Percentiles rank a stretch among this genome's conserved stretches.
phyloP scores from a whole-genome alignment of 257 asterid genomes.

The Plantago elongata region DNA sequence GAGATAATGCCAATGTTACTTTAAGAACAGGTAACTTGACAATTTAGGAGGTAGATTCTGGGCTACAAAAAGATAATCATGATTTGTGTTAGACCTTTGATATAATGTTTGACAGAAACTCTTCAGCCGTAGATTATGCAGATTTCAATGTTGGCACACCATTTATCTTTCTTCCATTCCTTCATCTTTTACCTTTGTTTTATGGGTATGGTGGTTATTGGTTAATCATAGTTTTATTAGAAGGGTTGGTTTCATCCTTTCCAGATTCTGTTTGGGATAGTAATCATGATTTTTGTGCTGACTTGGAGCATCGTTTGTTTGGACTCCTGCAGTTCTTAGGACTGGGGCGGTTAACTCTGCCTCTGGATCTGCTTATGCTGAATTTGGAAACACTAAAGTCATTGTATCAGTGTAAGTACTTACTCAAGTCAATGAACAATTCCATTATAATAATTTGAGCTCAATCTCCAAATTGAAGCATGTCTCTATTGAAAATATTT shows the following conservation, averaged over 20 bases:
- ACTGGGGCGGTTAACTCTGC: slow-evolving; percentile 93
- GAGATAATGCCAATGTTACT: too few relatives aligned
- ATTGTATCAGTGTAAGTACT: slow-evolving; percentile 90
- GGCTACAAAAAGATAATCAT: too few relatives aligned
- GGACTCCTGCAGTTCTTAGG: slow-evolving; percentile 56
- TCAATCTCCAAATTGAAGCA: neutral
- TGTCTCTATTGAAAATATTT: neutral
- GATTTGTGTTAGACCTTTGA: too few relatives aligned
- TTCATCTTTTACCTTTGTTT: too few relatives aligned
- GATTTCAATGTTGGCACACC: neutral
- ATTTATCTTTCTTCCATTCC: neutral
- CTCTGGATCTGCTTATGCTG: slow-evolving; percentile 98
- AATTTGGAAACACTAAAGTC: slow-evolving; percentile 91
- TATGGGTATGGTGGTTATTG: too few relatives aligned
- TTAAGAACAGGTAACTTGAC: too few relatives aligned
- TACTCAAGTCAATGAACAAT: neutral
- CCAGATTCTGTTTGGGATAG: too few relatives aligned
- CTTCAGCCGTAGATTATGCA: too few relatives aligned
- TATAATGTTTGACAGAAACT: neutral
- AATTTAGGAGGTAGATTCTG: too few relatives aligned
- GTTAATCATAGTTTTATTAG: too few relatives aligned
- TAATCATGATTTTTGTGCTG: too few relatives aligned
- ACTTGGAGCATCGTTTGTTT: neutral
- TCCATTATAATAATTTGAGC: neutral
- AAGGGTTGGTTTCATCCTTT: too few relatives aligned